Conservation (phyloP, 73 alveolate genomes). For the Diophrys appendiculata region DNA sequence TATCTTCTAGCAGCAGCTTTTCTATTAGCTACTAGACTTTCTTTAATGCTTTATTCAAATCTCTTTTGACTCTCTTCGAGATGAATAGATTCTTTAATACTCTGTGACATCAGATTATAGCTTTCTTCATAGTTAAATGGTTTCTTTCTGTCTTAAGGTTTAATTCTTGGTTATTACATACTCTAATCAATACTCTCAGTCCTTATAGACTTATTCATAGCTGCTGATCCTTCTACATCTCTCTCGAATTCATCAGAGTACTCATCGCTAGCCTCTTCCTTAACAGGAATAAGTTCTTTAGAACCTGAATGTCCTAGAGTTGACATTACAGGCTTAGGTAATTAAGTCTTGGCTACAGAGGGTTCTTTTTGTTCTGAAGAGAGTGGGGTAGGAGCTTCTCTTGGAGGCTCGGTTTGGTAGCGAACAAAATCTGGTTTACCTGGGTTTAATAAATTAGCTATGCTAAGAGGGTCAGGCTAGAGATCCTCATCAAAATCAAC, state of each 20-base stretch:
- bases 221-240: neutral
- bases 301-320: too few relatives aligned
- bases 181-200: neutral
- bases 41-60: neutral
- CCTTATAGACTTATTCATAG: neutral
- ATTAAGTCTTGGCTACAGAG: too few relatives aligned
- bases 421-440: too few relatives aligned
- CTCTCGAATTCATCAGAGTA: neutral
- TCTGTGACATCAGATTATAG: neutral
- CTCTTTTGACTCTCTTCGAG: neutral
- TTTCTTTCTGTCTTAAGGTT: neutral
- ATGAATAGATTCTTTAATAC: neutral
- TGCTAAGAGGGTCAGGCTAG: neutral
- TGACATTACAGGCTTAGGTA: too few relatives aligned
- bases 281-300: too few relatives aligned
- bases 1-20: neutral
- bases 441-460: neutral
- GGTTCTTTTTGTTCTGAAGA: too few relatives aligned
- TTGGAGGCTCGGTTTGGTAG: too few relatives aligned
- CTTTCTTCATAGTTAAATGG: neutral
- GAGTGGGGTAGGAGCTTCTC: too few relatives aligned
- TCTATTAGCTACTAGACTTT: neutral
- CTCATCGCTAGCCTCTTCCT: neutral
- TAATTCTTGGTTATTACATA: neutral
- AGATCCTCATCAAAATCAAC: neutral